Conservation (phyloP, 2,329 filamentous ascomycete genomes). For the Pseudogymnoascus sp. region DNA sequence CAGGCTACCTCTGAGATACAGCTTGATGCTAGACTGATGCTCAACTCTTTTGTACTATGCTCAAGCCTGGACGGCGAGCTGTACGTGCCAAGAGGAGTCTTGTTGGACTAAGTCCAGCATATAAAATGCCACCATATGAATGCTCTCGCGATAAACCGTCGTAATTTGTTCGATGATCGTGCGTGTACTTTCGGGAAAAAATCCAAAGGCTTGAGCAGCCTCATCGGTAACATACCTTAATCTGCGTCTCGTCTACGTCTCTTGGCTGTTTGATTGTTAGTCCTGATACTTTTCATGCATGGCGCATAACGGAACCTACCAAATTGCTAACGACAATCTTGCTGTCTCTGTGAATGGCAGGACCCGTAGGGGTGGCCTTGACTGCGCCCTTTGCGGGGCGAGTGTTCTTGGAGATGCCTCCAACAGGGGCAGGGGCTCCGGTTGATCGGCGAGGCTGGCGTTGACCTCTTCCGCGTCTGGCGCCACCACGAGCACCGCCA, state of each 20-base stretch:
- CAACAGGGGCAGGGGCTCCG: constrained; percentile 57
- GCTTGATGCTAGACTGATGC: constrained; percentile 42
- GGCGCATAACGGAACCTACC: constrained; percentile 48
- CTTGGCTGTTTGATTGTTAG: constrained; percentile 53
- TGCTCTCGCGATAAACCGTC: constrained; percentile 1
- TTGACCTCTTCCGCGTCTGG: constrained; percentile 36
- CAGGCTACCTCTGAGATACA: constrained; percentile 40
- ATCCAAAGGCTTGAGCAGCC: constrained; percentile 58
- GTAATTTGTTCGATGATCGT: constrained; percentile 10
- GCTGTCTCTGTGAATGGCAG: constrained; percentile 62
- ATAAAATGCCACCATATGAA: constrained; percentile 6
- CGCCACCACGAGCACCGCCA: constrained; percentile 24
- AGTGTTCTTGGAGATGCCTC: constrained; percentile 72
- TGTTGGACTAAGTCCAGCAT: constrained; percentile 7
- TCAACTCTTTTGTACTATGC: constrained; percentile 46
- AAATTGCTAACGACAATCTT: constrained; percentile 99
- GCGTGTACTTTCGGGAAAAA: constrained; percentile 59
- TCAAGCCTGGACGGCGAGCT: constrained; percentile 23
- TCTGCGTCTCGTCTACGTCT: constrained; percentile 93
- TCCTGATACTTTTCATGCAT: not conserved
- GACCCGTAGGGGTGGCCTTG: constrained; percentile 57
- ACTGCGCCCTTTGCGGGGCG: constrained; percentile 51
- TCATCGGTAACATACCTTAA: constrained; percentile 99
- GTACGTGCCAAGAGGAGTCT: constrained; percentile 6
- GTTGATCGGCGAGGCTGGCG: constrained; percentile 29